These are phyloP conservation scores for Metarhizium brunneum DNA, from an alignment of 2,329 filamentous ascomycete species.

Conservation along the genomic window DNA sequence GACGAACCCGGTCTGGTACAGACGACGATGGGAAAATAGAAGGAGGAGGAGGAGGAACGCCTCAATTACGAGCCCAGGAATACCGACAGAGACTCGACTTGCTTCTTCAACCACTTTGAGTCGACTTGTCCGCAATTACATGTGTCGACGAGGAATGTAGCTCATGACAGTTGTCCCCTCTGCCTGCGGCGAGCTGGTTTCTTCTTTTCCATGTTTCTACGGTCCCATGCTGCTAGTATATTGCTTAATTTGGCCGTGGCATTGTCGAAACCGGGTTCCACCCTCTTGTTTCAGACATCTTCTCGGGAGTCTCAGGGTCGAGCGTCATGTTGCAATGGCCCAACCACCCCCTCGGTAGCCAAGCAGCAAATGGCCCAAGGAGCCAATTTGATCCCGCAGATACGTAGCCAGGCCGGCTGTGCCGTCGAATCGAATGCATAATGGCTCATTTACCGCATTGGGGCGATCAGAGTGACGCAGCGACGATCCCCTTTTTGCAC, in stretches of 20 bases:
- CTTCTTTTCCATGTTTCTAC: too few relatives aligned
- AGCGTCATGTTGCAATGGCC: slow-evolving; percentile 1
- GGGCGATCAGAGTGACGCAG: neutral
- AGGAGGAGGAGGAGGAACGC: too few relatives aligned
- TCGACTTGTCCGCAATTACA: too few relatives aligned
- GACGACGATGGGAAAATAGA: neutral
- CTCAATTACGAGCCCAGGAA: too few relatives aligned
- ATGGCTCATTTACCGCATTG: neutral
- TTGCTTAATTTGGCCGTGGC: neutral
- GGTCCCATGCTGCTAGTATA: too few relatives aligned
- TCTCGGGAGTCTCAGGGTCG: slow-evolving; percentile 2
- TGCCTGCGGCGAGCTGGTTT: too few relatives aligned
- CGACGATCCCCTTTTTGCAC: neutral
- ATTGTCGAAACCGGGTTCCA: neutral
- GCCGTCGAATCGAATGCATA: neutral
- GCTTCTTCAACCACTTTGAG: too few relatives aligned
- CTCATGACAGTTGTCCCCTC: too few relatives aligned
- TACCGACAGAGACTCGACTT: too few relatives aligned
- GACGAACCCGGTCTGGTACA: neutral
- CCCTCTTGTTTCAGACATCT: neutral
- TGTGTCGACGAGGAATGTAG: too few relatives aligned
- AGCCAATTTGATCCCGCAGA: too few relatives aligned
- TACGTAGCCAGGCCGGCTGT: too few relatives aligned
- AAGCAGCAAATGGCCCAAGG: neutral
- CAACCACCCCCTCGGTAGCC: neutral